Base-by-base conservation (phyloP, 139 green algal genomes). In the Chlamydomonas eustigma region DNA sequence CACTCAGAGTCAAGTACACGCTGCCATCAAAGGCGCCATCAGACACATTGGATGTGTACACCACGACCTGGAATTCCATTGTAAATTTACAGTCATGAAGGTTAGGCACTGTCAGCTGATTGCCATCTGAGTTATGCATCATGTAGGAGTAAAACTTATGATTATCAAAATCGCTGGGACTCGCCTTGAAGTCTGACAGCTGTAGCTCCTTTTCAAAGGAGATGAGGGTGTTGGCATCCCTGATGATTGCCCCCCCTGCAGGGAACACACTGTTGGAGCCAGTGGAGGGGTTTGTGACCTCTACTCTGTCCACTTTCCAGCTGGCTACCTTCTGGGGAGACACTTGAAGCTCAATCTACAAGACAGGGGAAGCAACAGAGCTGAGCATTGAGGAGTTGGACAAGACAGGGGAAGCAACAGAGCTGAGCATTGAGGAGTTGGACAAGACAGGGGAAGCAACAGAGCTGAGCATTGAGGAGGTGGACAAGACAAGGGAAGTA, bases 61-160 rank as follows among this genome's bases (percentile, higher is more conserved):
- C 68, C 68, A 75, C 68, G 68, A 76, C 39, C 73, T 78, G 66
- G 73, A n/a, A n/a, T n/a, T n/a, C n/a, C n/a, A n/a, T n/a, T n/a
- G n/a, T n/a, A n/a, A n/a, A n/a, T n/a, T n/a, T n/a, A n/a, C n/a
- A n/a, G n/a, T n/a, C n/a, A n/a, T n/a, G n/a, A n/a, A n/a, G n/a
- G n/a, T n/a, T n/a, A n/a, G n/a, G n/a, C n/a, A n/a, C n/a, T n/a
- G n/a, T n/a, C n/a, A n/a, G n/a, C n/a, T n/a, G n/a, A n/a, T n/a
- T n/a, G n/a, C n/a, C n/a, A n/a, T n/a, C n/a, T n/a, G n/a, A n/a
- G n/a, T n/a, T n/a, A n/a, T n/a, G n/a, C n/a, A n/a, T n/a, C n/a
- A n/a, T n/a, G n/a, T n/a, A n/a, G n/a, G n/a, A n/a, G n/a, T n/a
- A n/a, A n/a, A n/a, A n/a, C n/a, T n/a, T n/a, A n/a, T n/a, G n/a